Conservation (phyloP, 345 rosid genomes). For the Populus davidiana region DNA sequence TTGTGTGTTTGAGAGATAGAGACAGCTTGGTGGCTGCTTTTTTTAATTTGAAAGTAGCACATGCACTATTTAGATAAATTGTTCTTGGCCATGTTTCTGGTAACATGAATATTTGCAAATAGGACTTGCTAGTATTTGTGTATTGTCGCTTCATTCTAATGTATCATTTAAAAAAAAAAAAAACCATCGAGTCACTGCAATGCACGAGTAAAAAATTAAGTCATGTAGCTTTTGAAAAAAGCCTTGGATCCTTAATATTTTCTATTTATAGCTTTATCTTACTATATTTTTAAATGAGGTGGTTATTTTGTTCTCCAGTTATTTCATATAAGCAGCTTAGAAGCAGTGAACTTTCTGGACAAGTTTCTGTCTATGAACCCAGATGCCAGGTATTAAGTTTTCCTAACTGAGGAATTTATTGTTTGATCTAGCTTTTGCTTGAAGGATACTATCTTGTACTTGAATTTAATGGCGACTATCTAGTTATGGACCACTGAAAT, state of each 20-base stretch:
- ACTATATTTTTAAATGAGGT: not conserved
- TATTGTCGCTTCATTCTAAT: not conserved
- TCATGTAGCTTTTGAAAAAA: not conserved
- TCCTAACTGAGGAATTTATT: not conserved
- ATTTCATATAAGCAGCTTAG: constrained; percentile 70
- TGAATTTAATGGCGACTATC: not conserved
- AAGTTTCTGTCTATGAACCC: constrained; percentile 89
- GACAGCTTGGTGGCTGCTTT: not conserved
- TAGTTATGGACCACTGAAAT: not conserved
- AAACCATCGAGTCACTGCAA: not conserved
- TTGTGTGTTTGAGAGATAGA: not conserved
- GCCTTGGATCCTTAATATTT: not conserved
- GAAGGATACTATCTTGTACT: too few relatives aligned
- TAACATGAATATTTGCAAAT: not conserved
- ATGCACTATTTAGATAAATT: not conserved
- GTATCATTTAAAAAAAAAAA: not conserved
- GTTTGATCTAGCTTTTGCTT: not conserved
- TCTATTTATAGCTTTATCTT: not conserved
- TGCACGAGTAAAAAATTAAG: not conserved
- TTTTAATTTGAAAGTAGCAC: not conserved
- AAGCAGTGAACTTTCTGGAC: constrained; percentile 71
- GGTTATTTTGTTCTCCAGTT: constrained; percentile 46
- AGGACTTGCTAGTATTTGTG: not conserved
- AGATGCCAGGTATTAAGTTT: constrained; percentile 53
- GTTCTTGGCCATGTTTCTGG: not conserved